Base-by-base conservation (phyloP, 148 eudicot genomes). In the Nepenthes gracilis region DNA sequence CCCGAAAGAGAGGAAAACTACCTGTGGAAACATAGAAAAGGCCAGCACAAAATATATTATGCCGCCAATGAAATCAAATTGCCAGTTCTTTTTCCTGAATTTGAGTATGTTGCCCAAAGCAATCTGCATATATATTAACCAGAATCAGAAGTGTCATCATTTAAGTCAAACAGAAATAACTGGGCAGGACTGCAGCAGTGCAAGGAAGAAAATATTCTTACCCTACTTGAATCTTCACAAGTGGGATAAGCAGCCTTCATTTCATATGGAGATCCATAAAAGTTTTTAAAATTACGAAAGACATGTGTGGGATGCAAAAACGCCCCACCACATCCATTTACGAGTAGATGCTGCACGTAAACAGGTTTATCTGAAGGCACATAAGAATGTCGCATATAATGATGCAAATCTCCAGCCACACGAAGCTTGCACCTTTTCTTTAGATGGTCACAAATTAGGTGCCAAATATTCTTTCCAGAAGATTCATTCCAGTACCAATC, bases 31-130 rank as follows among this genome's bases (percentile, higher is more conserved):
- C 99, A 94, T 84, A 62, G 99, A 94, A 73, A 86, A 89, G 47
- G 89, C 92, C 50, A 94, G 70, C 48, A 89, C 67, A 58, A 94
- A 94, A 75, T 94, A 94, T 74, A 94, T 89, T 56, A 94, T 78
- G 67, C 99, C 99, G 37, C 99, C 99, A 71, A 94, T 89, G 58
- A 85, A 78, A 68, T 94, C 99, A 71, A 94, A 94, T 67, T 94
- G 99, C 99, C 99, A 94, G 67, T 94, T 94, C 76, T 94, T 94
- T 85, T 94, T 94, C 55, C 99, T 80, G 68, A 94, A 94, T 74
- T 94, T 94, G 81, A 89, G 69, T 71, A 94, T 94, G 66, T 94
- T 94, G 53, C 97, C 97, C 77, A 94, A 67, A 66, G 99, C 99
- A 79, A 94, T 94, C 99, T 93, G 91, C 65, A 69, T 49, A 62